Base-by-base conservation (phyloP, 2,329 filamentous ascomycete species). In the Neofusicoccum sp. region DNA sequence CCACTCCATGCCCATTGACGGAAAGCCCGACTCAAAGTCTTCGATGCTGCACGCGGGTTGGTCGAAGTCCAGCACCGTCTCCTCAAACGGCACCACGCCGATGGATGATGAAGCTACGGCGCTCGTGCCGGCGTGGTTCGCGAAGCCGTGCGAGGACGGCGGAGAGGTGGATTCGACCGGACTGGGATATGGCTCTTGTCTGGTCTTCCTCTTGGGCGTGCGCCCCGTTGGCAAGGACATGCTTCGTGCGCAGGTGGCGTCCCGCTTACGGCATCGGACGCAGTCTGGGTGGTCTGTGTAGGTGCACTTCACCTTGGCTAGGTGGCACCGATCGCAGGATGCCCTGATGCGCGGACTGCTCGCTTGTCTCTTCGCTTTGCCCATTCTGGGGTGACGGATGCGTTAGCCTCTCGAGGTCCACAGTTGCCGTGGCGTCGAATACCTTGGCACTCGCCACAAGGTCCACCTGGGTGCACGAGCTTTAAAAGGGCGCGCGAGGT, bases 321-420 rank as follows among this genome's bases (percentile, higher is more conserved):
- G 28, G 29, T 50, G 48, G 12, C 48, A 50, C 48, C 48, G 48
- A 36, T 50, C 48, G 6, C 48, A 50, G 48, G 48, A 50, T 37
- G 48, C 48, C 36, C 48, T 37, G 9, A 37, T 4, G 14, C 48
- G 48, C 31, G 29, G 48, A 6, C 31, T 36, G 14, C n/a, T n/a
- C n/a, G 12, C 14, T 16, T 31, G 16, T 9, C 9, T 50, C n/a
- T 11, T 33, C 31, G 14, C 48, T 33, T 50, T 50, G 48, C 34
- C 48, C 48, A 50, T 50, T 29, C 48, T 50, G n/a, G 48, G 6
- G 29, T 14, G 28, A 33, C 6, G 29, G 45, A 12, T 48, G 12
- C 9, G 33, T 48, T 29, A 48, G 45, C 29, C 33, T 45, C 43
- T n/a, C n/a, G n/a, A n/a, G n/a, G n/a, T n/a, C n/a, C n/a, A n/a